These are phyloP conservation scores for Teratosphaeriaceae sp. DNA, from an alignment of 2,329 filamentous ascomycete species.

Conservation along the genomic window DNA sequence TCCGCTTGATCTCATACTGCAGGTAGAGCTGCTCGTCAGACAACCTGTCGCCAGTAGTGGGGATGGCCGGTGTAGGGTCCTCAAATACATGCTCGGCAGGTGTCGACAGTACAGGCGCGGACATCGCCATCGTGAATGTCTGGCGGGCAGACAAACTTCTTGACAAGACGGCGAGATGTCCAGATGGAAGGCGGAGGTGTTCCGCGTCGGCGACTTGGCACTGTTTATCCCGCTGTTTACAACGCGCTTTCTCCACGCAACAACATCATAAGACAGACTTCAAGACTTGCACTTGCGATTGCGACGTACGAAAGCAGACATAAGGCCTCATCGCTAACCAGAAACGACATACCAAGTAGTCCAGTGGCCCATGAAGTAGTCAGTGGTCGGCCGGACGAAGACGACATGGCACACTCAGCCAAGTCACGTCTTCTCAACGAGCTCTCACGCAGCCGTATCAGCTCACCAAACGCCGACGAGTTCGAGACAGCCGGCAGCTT, in stretches of 20 bases:
- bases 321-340: conserved; percentile 3
- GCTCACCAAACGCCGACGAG: conserved; percentile 9
- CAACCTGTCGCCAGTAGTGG: conserved; percentile 26
- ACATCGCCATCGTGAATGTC: not conserved
- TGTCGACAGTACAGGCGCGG: conserved; percentile 52
- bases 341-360: conserved; percentile 5
- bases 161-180: not conserved
- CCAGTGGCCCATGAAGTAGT: not conserved
- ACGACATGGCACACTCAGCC: conserved; percentile 2
- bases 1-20: conserved; percentile 81
- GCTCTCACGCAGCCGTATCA: conserved; percentile 6
- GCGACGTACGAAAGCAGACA: not conserved
- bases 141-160: too few species aligned
- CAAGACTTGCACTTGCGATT: not conserved
- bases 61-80: conserved; percentile 39
- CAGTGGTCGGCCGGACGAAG: not conserved
- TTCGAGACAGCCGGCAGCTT: conserved; percentile 12
- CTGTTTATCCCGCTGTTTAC: conserved; percentile 4
- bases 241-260: conserved; percentile 1
- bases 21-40: conserved; percentile 64
- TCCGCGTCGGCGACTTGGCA: not conserved
- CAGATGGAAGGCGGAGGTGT: not conserved
- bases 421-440: conserved; percentile 6
- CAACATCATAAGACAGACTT: not conserved
- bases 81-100: conserved; percentile 56